Base-by-base conservation (phyloP, 2,329 filamentous ascomycete genomes). In the Colletotrichum sp. region DNA sequence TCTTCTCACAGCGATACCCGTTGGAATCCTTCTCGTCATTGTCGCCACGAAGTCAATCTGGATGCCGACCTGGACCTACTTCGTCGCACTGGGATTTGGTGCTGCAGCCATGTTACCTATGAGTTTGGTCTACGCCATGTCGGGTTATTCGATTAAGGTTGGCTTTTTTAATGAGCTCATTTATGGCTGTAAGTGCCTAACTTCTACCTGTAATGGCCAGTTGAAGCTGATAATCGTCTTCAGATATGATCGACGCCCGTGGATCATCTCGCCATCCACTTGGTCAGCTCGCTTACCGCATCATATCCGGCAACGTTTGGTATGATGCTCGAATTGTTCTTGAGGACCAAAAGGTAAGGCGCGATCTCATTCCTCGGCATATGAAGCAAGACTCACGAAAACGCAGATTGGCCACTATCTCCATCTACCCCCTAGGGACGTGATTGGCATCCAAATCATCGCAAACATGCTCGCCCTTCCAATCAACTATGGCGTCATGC, bases 401-500 rank as follows among this genome's bases (percentile, higher is more conserved):
- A 89, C 32, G 80, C 91, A 92, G 79, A 91, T 93, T n/a, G 91
- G 90, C 0, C 90, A 92, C 78, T 93, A 92, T 78, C 91, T 92
- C 87, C 90, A 93, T 71, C 86, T 93, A 0, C 90, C 91, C 0
- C 91, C 91, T 3, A 87, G 89, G 9, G 85, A 88, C 0, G 88
- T 92, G 9, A 85, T 93, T 62, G 91, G 91, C 9, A 86, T 93
- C 15, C 72, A 75, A 13, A 75, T 75, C 39, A 62, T 75, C n/a
- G 72, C 72, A 15, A 75, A 72, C 15, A 72, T 75, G 72, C 10
- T 75, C 16, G 52, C 72, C 5, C 62, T 75, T 3, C 91, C 91
- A 0, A 88, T 92, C 77, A 92, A 93, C 80, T 93, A 92, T 68
- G 90, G 85, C 12, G 90, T 92, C 28, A 88, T 93, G 67, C 87